Evolutionary conservation across 2,329 filamentous ascomycete species (phyloP).

Genomic region (Ascochyta koolunga): DNA sequence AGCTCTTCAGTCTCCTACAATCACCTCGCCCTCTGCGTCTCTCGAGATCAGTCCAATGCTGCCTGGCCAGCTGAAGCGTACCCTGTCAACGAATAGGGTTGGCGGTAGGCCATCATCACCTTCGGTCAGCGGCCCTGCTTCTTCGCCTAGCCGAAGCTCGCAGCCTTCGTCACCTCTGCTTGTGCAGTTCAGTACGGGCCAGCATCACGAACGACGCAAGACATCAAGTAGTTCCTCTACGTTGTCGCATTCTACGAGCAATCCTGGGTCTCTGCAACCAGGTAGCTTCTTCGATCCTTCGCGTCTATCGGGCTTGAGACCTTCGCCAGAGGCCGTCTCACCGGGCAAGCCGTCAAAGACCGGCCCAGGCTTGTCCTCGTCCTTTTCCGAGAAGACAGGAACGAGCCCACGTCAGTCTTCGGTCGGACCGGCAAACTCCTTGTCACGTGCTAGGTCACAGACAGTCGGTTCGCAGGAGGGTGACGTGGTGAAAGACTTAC

Average conservation of each 20-base stretch:
- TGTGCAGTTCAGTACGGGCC: constrained; percentile 92
- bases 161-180: constrained; percentile 87
- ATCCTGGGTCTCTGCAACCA: constrained; percentile 67
- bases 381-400: constrained; percentile 49
- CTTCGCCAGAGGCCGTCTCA: constrained; percentile 60
- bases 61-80: constrained; percentile 79
- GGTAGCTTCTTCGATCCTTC: constrained; percentile 74
- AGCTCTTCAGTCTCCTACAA: constrained; percentile 50
- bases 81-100: constrained; percentile 80
- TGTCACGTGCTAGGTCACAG: constrained; percentile 77
- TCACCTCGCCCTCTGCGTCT: constrained; percentile 64
- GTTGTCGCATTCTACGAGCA: constrained; percentile 77
- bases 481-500: constrained; percentile 73
- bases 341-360: constrained; percentile 57
- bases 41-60: constrained; percentile 87
- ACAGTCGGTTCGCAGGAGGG: constrained; percentile 95
- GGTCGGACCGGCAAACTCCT: constrained; percentile 48
- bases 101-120: constrained; percentile 79
- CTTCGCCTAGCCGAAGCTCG: constrained; percentile 86
- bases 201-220: constrained; percentile 83
- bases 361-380: constrained; percentile 52
- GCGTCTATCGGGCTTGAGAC: constrained; percentile 60
- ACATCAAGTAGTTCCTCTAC: constrained; percentile 88
- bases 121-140: constrained; percentile 78
- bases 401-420: constrained; percentile 44